Evolutionary conservation across 2,329 filamentous ascomycete species (phyloP).

Genomic region (Talaromyces pinophilus): DNA sequence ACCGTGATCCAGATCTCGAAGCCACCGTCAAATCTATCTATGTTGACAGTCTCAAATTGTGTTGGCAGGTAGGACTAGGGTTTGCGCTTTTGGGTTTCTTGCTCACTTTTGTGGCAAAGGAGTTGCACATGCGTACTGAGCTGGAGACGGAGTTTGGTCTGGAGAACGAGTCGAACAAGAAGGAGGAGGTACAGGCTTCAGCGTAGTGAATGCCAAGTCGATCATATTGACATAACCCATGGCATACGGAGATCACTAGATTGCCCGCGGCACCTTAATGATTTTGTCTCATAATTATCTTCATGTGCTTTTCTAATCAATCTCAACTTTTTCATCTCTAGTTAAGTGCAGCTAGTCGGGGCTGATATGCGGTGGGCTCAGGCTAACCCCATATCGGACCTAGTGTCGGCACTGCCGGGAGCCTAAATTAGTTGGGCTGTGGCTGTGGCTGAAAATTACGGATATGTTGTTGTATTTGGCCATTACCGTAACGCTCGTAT

Average conservation of each 20-base stretch:
- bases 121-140: neutral
- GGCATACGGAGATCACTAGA: neutral
- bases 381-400: too few relatives aligned
- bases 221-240: neutral
- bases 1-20: neutral
- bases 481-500: neutral
- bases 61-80: constrained; percentile 8
- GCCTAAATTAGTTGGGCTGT: neutral
- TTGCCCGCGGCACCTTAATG: neutral
- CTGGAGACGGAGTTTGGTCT: constrained; percentile 14
- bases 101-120: neutral
- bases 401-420: neutral
- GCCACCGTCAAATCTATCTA: neutral
- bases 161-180: neutral
- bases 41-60: neutral
- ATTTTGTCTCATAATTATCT: neutral
- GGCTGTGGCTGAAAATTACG: neutral
- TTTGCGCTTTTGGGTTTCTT: constrained; percentile 1
- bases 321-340: neutral
- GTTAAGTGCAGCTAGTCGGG: neutral
- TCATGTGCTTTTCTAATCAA: neutral
- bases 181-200: neutral
- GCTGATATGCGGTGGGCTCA: neutral
- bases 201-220: neutral
- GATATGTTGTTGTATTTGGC: neutral